phyloP scores from a whole-genome alignment of 164 flowering plant species.

The Hamamelis virginiana region DNA sequence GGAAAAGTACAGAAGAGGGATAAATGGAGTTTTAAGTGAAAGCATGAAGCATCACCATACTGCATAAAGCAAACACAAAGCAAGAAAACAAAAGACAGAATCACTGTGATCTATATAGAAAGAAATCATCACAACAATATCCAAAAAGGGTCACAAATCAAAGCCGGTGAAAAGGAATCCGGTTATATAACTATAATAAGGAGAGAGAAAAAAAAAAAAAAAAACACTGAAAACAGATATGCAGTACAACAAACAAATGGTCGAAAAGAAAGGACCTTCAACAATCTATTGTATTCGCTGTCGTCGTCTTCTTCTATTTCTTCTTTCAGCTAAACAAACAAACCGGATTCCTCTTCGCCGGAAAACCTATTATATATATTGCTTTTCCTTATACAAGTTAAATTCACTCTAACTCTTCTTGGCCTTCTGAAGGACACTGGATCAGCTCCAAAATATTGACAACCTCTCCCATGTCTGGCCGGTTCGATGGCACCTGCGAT shows the following conservation, averaged over 20 bases:
- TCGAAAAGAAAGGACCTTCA: background rate
- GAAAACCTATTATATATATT: constrained; percentile 5
- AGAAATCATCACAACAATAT: background rate
- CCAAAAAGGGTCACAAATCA: background rate
- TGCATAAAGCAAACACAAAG: background rate
- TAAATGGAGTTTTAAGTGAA: background rate
- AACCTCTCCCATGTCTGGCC: constrained; percentile 96
- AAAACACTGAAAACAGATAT: background rate
- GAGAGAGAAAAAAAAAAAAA: background rate
- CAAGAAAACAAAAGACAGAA: background rate
- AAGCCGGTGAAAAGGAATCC: constrained; percentile 36
- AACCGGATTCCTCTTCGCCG: constrained; percentile 31
- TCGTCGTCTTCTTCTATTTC: too few relatives aligned
- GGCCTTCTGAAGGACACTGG: constrained; percentile 69
- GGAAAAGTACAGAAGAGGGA: background rate
- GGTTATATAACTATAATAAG: constrained; percentile 4
- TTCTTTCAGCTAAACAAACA: constrained; percentile 3
- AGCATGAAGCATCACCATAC: background rate
- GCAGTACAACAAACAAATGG: constrained; percentile 7
- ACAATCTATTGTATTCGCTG: constrained; percentile 12
- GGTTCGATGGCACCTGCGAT: constrained; percentile 90
- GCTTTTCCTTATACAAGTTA: constrained; percentile 6
- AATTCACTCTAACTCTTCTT: constrained; percentile 47
- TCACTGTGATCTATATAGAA: background rate
- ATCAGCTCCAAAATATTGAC: constrained; percentile 82